Conservation (phyloP, 331 rosid species). For the Pyrus hybrid region DNA sequence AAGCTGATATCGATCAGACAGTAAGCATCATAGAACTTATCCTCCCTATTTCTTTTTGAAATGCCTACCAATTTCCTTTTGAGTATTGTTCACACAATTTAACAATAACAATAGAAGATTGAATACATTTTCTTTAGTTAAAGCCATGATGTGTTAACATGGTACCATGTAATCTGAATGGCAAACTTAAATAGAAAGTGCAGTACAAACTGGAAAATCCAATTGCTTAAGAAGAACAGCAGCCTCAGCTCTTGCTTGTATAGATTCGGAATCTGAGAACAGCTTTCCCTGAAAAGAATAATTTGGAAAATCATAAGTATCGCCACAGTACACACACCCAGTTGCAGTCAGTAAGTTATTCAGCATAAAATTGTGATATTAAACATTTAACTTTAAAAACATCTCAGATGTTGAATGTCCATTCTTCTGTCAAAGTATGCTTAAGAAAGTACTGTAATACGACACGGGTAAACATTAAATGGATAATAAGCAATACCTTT, state of each 20-base stretch:
- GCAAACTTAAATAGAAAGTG: background rate
- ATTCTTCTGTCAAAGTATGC: background rate
- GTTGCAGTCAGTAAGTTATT: too few species aligned
- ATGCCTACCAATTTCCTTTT: slow-evolving; percentile 2
- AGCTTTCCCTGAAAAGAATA: too few species aligned
- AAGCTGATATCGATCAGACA: slow-evolving; percentile 41
- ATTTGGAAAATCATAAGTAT: too few species aligned
- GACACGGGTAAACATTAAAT: background rate
- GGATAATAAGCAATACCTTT: background rate
- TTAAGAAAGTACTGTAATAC: background rate
- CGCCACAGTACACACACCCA: too few species aligned
- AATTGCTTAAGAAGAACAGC: slow-evolving; percentile 91
- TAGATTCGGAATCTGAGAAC: slow-evolving; percentile 83
- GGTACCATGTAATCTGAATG: background rate
- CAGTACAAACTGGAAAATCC: slow-evolving; percentile 70
- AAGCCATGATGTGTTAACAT: background rate
- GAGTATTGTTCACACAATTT: background rate
- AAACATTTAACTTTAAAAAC: background rate
- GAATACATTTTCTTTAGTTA: background rate
- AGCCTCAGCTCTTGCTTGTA: slow-evolving; percentile 92
- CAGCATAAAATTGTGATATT: background rate
- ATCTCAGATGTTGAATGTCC: background rate
- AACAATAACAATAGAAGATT: background rate
- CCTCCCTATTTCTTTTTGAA: background rate
- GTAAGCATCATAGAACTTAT: slow-evolving; percentile 35